phyloP scores from a whole-genome alignment of 495 filamentous ascomycete species.

The Neurospora sp. region DNA sequence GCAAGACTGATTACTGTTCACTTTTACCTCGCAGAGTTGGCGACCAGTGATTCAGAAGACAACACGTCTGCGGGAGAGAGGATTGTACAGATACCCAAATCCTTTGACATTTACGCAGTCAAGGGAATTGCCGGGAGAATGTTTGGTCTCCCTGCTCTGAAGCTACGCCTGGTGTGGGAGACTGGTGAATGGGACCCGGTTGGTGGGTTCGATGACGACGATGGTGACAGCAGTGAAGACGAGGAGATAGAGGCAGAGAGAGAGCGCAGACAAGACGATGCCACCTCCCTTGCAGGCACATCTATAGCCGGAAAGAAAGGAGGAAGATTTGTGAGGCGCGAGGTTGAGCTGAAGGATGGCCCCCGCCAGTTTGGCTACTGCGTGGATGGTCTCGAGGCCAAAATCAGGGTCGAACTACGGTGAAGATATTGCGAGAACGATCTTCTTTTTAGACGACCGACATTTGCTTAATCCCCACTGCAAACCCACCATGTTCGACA shows the following conservation, averaged over 20 bases:
- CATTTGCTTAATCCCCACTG: neutral
- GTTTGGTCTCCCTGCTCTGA: constrained; percentile 55
- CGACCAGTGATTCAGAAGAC: constrained; percentile 9
- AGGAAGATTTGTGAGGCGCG: constrained; percentile 56
- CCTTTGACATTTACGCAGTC: constrained; percentile 68
- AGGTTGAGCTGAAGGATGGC: constrained; percentile 73
- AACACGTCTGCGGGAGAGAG: constrained; percentile 7
- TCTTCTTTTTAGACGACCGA: neutral
- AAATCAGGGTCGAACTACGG: constrained; percentile 53
- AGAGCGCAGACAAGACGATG: constrained; percentile 8
- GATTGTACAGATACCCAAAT: constrained; percentile 56
- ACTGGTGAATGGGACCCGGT: constrained; percentile 79
- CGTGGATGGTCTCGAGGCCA: constrained; percentile 61
- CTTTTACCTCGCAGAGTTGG: constrained; percentile 36
- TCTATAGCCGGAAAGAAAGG: constrained; percentile 14
- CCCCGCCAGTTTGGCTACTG: constrained; percentile 73
- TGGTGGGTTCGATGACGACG: constrained; percentile 50
- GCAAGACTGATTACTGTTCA: constrained; percentile 57
- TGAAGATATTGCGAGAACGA: constrained; percentile 1
- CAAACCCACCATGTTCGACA: neutral
- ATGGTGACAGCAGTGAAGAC: constrained; percentile 47
- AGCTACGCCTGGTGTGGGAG: constrained; percentile 62
- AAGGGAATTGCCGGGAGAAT: constrained; percentile 65
- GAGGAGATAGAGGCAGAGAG: constrained; percentile 26
- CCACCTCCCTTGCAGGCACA: neutral